Base-by-base conservation (phyloP, 2,329 filamentous ascomycete species). In the Colletotrichum ledebouriae region DNA sequence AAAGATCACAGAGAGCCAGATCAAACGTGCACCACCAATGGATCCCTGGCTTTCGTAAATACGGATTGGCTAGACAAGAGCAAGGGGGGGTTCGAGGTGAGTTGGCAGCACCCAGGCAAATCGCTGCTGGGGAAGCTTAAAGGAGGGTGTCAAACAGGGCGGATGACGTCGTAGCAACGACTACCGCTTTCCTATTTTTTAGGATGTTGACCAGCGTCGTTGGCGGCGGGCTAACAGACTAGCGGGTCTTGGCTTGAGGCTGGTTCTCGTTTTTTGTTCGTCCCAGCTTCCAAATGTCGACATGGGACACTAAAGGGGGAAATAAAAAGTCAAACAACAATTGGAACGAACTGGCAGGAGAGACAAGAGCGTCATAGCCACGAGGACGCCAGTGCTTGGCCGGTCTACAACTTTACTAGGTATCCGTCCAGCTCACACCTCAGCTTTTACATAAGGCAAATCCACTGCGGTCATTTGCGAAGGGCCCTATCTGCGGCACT, bases 131-230 rank as follows among this genome's bases (percentile, higher is more conserved):
- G 53, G 17, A 46, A 39, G 61, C 60, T 68, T 65, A 22, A 34
- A 65, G 47, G 60, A 63, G 50, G 64, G 60, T 41, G 44, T 53
- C 60, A 25, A 41, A n/a, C 46, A 59, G 46, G 60, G 39, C 64
- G 46, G 20, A 67, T 67, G 64, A 67, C 64, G 64, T 67, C 60
- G 59, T 63, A 63, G 59, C 63, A 67, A 63, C 44, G 57, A 59
- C 20, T 22, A 41, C 29, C 29, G 29, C 57, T 55, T 25, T 22
- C 3, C 20, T 59, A 39, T 33, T 29, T 41, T 33, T 25, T 29
- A 34, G 34, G 42, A 52, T 0, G 49, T 41, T 7, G 29, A 55
- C 47, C 49, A 52, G 39, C 46, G 59, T 42, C 37, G 50, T 33
- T 49, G 49, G 46, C 42, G 49, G 46, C 42, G 39, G 34, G 50